Base-by-base conservation (phyloP, 345 rosid genomes). In the Toxicodendron radicans region DNA sequence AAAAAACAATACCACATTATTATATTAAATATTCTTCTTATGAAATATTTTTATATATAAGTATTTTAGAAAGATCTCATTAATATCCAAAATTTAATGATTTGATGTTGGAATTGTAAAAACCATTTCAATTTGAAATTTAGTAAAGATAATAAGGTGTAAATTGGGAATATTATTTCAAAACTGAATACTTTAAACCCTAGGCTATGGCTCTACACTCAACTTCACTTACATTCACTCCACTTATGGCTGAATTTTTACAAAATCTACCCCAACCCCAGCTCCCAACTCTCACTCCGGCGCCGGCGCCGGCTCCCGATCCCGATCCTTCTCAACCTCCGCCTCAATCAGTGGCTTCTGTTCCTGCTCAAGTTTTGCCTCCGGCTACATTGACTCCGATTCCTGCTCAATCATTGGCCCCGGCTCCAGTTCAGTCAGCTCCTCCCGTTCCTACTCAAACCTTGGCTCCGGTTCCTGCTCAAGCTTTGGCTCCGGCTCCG, bases 261-360 rank as follows among this genome's bases (percentile, higher is more conserved):
- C 6, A 38, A 1, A 35, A 21, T 43, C 61, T 32, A n/a, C 59
- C 71, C 24, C 71, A 68, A n/a, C 71, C 71, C 59, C 46, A 53
- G 20, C 61, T 54, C 27, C 58, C 43, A 51, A 11, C 38, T 16
- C 70, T n/a, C n/a, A n/a, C n/a, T n/a, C n/a, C n/a, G n/a, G n/a
- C n/a, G n/a, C n/a, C 20, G 23, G 2, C 45, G 16, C 45, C 2
- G 41, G 16, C 71, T 17, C 24, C 16, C 3, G 1, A 27, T 67
- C 4, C 24, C 0, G 13, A 14, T 10, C 30, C 30, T 10, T 4
- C 18, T n/a, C 10, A 18, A 7, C 11, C 46, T 3, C 62, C 12
- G 2, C 13, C 35, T 16, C 12, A 17, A 3, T 41, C 41, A 9
- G 10, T 8, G 5, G 23, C 72, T 32, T 4, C 70, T 9, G 20